phyloP scores from a whole-genome alignment of 768 basidiomycete genomes.

The Podaxis rugospora region DNA sequence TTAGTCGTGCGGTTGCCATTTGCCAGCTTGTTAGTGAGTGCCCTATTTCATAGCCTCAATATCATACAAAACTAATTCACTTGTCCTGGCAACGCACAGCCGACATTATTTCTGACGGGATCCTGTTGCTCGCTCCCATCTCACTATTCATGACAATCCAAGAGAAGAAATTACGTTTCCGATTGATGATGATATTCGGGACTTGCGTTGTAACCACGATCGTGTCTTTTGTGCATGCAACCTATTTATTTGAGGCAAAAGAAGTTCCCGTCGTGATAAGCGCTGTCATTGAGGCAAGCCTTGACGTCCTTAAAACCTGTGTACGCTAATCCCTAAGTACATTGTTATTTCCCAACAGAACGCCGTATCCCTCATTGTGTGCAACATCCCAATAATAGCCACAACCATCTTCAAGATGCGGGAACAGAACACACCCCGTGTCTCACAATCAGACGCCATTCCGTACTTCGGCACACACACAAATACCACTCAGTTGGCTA shows the following conservation, averaged over 20 bases:
- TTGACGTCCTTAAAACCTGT: background rate
- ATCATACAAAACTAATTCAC: background rate
- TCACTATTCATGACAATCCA: conserved; percentile 38
- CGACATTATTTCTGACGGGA: conserved; percentile 39
- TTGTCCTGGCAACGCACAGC: conserved; percentile 23
- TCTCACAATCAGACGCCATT: background rate
- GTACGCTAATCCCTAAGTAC: background rate
- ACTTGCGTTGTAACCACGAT: conserved; percentile 46
- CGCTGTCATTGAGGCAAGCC: conserved; percentile 38
- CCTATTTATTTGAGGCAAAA: conserved; percentile 32
- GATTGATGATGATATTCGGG: conserved; percentile 48
- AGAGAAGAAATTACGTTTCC: conserved; percentile 32
- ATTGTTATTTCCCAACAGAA: background rate
- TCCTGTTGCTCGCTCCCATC: conserved; percentile 42
- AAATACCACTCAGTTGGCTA: background rate
- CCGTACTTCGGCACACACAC: background rate
- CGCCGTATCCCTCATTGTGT: background rate
- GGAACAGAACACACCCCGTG: background rate
- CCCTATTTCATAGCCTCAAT: background rate
- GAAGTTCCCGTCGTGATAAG: conserved; percentile 29
- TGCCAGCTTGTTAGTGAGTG: background rate
- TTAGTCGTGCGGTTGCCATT: background rate
- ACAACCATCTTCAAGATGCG: background rate
- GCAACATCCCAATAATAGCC: background rate
- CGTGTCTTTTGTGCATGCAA: conserved; percentile 40